Evolutionary conservation across 1,284 basidiomycete genomes (phyloP).

Genomic region (Cryptococcus sp.): DNA sequence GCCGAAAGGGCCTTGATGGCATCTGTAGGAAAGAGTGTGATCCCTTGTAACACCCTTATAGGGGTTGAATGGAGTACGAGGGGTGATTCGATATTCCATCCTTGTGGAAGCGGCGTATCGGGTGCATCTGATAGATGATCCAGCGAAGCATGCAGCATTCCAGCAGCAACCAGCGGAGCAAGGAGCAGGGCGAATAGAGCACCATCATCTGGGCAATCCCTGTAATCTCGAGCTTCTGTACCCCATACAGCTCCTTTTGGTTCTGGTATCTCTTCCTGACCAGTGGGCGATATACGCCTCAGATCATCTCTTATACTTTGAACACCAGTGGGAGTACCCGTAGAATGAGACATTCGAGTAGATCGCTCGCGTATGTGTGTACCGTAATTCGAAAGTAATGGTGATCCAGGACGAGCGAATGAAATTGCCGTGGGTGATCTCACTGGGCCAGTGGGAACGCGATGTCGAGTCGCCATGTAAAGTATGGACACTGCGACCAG

Average conservation of each 20-base stretch:
- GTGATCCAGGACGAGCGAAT: conserved; percentile 7
- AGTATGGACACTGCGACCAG: conserved; percentile 26
- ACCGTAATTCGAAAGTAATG: neutral
- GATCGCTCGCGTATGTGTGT: conserved; percentile 11
- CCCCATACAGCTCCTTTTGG: conserved; percentile 44
- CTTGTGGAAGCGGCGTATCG: conserved; percentile 51
- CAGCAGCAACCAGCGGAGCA: conserved; percentile 67
- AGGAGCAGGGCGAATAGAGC: conserved; percentile 72
- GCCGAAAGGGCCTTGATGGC: conserved; percentile 56
- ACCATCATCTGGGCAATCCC: conserved; percentile 77
- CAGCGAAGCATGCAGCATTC: conserved; percentile 55
- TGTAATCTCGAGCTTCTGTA: conserved; percentile 45
- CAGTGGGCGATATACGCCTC: conserved; percentile 6
- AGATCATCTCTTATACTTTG: conserved; percentile 10
- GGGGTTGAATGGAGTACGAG: conserved; percentile 44
- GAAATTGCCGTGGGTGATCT: conserved; percentile 4
- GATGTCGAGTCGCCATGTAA: conserved; percentile 19
- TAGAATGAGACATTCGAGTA: conserved; percentile 1
- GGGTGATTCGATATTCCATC: conserved; percentile 74
- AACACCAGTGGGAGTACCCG: neutral
- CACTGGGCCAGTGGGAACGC: conserved; percentile 7
- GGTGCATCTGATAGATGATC: conserved; percentile 40
- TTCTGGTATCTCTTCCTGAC: conserved; percentile 22
- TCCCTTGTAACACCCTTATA: conserved; percentile 12
- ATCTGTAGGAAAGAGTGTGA: conserved; percentile 43